Base-by-base conservation (phyloP, 768 basidiomycete genomes). In the Tubosaeta brunneosetosa region DNA sequence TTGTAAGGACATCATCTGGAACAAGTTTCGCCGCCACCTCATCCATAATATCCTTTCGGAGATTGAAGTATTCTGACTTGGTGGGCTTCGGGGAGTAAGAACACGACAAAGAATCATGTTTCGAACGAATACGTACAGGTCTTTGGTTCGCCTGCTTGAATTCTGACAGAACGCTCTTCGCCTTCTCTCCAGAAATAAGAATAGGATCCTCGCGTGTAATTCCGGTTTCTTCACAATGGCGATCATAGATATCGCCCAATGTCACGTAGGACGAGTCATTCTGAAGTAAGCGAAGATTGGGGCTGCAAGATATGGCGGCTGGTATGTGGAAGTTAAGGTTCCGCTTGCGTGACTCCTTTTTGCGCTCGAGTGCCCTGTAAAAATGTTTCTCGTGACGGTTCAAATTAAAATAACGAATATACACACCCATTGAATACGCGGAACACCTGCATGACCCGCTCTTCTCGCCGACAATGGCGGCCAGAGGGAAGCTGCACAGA, bases 241-340 rank as follows among this genome's bases (percentile, higher is more conserved):
- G 81, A 65, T 99, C 97, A 66, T 91, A 97, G 49, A 99, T 88
- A 58, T 99, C 97, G 37, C 90, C 90, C 34, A 99, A 74, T 1
- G 86, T 85, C 61, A 93, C 77, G 63, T 97, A 94, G 0, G 94
- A 97, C 0, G 87, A 82, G 67, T 98, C 95, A 50, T 85, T 90
- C 66, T 97, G 92, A 51, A 95, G 80, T 40, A 99, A 72, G 36
- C 97, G 88, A 40, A 94, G 78, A 51, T 73, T 81, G 0, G 91
- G 88, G 46, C 89, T 89, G 59, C 86, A 87, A 0, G 93, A 89
- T 22, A 98, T 76, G 8, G 88, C 85, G 0, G 86, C 83, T 1
- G 97, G 97, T 29, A 97, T 75, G 66, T 97, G 91, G 81, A 99
- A 98, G 40, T 76, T 75, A 31, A 99, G 78, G 64, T 92, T 94